Evolutionary conservation across 345 rosid species (phyloP).

Genomic region (Populus davidiana): DNA sequence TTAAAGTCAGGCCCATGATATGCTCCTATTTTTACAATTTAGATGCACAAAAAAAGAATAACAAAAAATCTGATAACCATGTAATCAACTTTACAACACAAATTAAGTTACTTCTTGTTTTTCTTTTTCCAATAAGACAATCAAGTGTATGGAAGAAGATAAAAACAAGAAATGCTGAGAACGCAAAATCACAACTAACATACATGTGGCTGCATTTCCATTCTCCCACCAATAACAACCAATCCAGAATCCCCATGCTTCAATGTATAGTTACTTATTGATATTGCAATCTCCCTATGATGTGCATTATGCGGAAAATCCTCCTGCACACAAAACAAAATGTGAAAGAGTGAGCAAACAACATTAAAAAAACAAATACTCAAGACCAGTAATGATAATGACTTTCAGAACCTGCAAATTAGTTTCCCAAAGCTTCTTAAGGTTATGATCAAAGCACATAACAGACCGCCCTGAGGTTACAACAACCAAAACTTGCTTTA

Average conservation of each 20-base stretch:
- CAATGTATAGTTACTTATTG: slow-evolving; percentile 75
- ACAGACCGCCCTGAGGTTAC: slow-evolving; percentile 96
- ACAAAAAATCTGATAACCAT: neutral
- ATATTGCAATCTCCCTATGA: slow-evolving; percentile 63
- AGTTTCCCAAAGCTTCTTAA: slow-evolving; percentile 87
- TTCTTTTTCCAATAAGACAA: neutral
- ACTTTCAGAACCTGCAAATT: slow-evolving; percentile 65
- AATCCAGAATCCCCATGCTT: slow-evolving; percentile 85
- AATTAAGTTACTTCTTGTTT: neutral
- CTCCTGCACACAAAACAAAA: slow-evolving; percentile 42
- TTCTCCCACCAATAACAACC: slow-evolving; percentile 90
- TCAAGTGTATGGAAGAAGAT: neutral
- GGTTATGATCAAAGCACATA: slow-evolving; percentile 95
- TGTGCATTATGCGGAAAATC: slow-evolving; percentile 92
- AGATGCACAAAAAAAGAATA: neutral
- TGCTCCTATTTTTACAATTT: neutral
- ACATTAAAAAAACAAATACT: neutral
- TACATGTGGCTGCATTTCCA: slow-evolving; percentile 93
- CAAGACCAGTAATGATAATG: neutral
- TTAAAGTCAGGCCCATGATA: neutral
- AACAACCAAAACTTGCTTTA: slow-evolving; percentile 91
- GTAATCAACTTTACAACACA: neutral
- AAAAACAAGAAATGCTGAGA: neutral
- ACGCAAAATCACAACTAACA: slow-evolving; percentile 16
- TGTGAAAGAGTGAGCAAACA: neutral